A percentile compares a stretch with the other conserved stretches of the same genome.
These are phyloP conservation scores for Xanthoconium stramineum DNA, from an alignment of 768 basidiomycete genomes.

Conservation along the genomic window DNA sequence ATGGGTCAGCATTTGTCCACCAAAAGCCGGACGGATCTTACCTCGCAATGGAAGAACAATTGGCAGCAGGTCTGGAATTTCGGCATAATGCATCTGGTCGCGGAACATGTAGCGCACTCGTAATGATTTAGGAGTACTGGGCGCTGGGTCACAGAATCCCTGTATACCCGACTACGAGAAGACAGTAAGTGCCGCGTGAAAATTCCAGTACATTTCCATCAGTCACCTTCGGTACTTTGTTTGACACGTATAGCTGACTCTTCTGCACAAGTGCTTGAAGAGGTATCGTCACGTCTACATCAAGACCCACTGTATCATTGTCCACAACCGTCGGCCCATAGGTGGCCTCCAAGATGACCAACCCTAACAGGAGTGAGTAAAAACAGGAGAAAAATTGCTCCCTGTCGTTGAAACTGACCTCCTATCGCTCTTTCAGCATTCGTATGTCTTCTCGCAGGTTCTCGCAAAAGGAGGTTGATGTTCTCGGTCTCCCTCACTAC, in stretches of 20 bases:
- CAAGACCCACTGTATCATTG: conserved; percentile 50
- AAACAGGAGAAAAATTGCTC: conserved; percentile 6
- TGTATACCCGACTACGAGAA: conserved; percentile 60
- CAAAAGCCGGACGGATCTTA: conserved; percentile 35
- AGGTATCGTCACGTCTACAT: conserved; percentile 75
- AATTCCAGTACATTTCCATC: neutral
- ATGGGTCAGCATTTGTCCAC: conserved; percentile 5
- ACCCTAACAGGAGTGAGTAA: conserved; percentile 43
- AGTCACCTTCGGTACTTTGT: conserved; percentile 67
- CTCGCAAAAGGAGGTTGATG: conserved; percentile 58
- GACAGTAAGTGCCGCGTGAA: conserved; percentile 2
- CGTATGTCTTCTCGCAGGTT: conserved; percentile 61
- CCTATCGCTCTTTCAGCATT: conserved; percentile 61
- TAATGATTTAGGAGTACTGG: conserved; percentile 66
- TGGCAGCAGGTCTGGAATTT: conserved; percentile 66
- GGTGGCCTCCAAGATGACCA: conserved; percentile 71
- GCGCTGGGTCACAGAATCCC: conserved; percentile 87
- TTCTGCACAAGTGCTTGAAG: conserved; percentile 78
- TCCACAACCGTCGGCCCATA: conserved; percentile 61
- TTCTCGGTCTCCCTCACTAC: conserved; percentile 62
- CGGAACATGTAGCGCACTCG: conserved; percentile 76
- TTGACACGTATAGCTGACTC: conserved; percentile 76
- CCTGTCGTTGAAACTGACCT: conserved; percentile 42
- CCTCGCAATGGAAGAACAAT: conserved; percentile 75
- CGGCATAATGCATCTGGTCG: conserved; percentile 69